Conservation (phyloP, 371 early-diverging fungal species). For the Mortierella sp. region DNA sequence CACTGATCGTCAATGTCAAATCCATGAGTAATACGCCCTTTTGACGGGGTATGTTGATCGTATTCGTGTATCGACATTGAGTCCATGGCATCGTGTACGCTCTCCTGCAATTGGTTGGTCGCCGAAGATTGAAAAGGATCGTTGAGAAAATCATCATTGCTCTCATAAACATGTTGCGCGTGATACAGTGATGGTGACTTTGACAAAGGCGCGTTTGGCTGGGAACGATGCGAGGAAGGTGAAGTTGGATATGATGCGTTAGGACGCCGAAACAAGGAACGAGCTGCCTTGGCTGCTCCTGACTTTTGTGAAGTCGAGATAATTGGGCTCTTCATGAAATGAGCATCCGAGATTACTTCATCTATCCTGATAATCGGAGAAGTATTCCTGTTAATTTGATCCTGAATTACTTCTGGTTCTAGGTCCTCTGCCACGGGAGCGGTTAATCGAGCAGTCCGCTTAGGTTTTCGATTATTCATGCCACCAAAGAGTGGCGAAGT, state of each 20-base stretch:
- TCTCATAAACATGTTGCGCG: not conserved
- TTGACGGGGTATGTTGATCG: not conserved
- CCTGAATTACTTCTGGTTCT: conserved; percentile 5
- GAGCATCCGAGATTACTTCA: not conserved
- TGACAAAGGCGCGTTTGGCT: not conserved
- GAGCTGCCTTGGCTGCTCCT: conserved; percentile 35
- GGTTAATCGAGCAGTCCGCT: not conserved
- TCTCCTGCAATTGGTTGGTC: not conserved
- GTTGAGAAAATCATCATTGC: not conserved
- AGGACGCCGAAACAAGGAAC: conserved; percentile 33
- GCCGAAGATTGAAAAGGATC: not conserved
- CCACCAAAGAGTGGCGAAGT: conserved; percentile 46
- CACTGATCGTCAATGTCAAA: conserved; percentile 16
- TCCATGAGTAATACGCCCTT: conserved; percentile 11
- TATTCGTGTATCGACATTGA: conserved; percentile 30
- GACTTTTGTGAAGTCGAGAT: conserved; percentile 33
- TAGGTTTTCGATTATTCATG: conserved; percentile 36
- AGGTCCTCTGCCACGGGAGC: conserved; percentile 26
- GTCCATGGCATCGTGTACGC: conserved; percentile 34
- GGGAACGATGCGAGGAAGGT: conserved; percentile 6
- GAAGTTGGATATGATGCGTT: conserved; percentile 10
- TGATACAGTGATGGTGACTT: conserved; percentile 1
- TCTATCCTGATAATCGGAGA: not conserved
- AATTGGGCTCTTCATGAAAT: conserved; percentile 15
- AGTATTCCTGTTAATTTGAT: not conserved